These are phyloP conservation scores for Pichia exigua DNA, from an alignment of 805 yeast genomes.

Conservation along the genomic window DNA sequence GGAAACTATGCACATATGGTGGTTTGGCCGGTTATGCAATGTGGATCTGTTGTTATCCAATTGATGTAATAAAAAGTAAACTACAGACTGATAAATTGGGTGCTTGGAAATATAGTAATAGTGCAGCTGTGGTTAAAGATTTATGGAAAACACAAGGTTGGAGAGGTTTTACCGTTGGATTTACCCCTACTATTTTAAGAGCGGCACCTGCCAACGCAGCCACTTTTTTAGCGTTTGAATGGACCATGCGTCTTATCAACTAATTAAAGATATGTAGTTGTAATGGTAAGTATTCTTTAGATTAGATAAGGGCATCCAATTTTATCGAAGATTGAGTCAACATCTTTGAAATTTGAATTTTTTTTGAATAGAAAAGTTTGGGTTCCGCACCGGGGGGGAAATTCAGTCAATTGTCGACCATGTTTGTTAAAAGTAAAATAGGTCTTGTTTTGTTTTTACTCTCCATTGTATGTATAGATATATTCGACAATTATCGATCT, in stretches of 20 bases:
- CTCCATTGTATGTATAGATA: not conserved
- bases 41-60: conserved; percentile 82
- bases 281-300: not conserved
- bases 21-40: conserved; percentile 86
- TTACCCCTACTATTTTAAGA: conserved; percentile 84
- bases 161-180: conserved; percentile 82
- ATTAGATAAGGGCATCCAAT: not conserved
- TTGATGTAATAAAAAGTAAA: conserved; percentile 86
- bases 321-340: too few species aligned
- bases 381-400: not conserved
- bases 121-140: conserved; percentile 50
- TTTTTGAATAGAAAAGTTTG: not conserved
- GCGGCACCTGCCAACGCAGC: conserved; percentile 99
- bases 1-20: conserved; percentile 81
- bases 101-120: conserved; percentile 50
- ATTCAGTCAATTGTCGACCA: not conserved
- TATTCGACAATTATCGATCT: not conserved
- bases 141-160: conserved; percentile 55
- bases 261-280: conserved; percentile 11
- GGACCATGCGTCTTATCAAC: conserved; percentile 63
- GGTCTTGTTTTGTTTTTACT: not conserved
- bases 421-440: not conserved
- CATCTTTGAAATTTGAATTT: too few species aligned
- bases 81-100: conserved; percentile 67
- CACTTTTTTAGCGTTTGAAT: conserved; percentile 88